phyloP scores from a whole-genome alignment of 768 basidiomycete genomes.

The Amyloporia xantha region DNA sequence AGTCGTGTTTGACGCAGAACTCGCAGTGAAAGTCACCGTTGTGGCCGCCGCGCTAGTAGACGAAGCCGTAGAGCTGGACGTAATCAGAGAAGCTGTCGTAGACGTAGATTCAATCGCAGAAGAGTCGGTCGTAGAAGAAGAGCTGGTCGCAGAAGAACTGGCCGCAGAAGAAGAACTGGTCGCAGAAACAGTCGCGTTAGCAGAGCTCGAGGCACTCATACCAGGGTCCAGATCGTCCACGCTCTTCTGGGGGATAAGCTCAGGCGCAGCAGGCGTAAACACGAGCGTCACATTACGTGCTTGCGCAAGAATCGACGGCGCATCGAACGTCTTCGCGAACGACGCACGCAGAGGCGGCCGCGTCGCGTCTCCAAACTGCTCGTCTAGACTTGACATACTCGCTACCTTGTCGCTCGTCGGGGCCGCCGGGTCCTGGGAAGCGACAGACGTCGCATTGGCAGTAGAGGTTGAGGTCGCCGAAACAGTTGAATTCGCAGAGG shows the following conservation, averaged over 20 bases:
- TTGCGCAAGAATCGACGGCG: constrained; percentile 2
- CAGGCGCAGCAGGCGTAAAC: constrained; percentile 37
- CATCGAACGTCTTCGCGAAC: constrained; percentile 10
- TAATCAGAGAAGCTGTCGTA: background rate
- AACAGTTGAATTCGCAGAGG: constrained; percentile 2
- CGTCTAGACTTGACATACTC: constrained; percentile 15
- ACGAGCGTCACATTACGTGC: constrained; percentile 46
- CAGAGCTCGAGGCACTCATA: background rate
- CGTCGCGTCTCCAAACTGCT: constrained; percentile 17
- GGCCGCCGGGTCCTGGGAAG: constrained; percentile 12
- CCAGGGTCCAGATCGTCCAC: background rate
- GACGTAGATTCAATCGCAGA: background rate
- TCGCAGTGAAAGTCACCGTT: too few species aligned
- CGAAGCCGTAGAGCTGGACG: background rate
- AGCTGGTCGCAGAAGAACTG: background rate
- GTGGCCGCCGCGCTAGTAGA: background rate
- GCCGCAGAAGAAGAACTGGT: background rate
- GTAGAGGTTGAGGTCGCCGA: background rate
- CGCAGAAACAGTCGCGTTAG: constrained; percentile 2
- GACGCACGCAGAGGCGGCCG: constrained; percentile 10
- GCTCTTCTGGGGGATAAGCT: constrained; percentile 15
- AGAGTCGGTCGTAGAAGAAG: background rate
- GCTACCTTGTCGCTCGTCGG: constrained; percentile 12
- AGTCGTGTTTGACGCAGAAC: background rate
- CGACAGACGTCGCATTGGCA: constrained; percentile 11